Evolutionary conservation across 2,329 filamentous ascomycete genomes (phyloP).

Genomic region (Nannizziopsis arthrosporioides): DNA sequence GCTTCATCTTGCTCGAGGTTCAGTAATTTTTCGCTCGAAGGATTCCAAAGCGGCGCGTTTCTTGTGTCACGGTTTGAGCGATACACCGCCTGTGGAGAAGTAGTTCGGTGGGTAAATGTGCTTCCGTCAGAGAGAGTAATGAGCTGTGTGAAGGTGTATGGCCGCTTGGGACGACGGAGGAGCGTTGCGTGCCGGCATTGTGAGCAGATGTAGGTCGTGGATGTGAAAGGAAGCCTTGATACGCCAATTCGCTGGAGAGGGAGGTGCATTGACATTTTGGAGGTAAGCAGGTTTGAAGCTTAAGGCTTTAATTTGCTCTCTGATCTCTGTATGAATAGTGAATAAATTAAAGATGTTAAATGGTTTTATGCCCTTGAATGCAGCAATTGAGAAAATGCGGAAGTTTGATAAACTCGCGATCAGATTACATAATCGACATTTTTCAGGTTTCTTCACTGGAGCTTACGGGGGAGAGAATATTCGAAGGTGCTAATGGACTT

Average conservation of each 20-base stretch:
- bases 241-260: constrained; percentile 25
- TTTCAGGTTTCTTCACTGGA: constrained; percentile 2
- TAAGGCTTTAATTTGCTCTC: not conserved
- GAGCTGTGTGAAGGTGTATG: constrained; percentile 96
- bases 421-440: constrained; percentile 7
- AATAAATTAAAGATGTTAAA: not conserved
- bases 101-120: constrained; percentile 50
- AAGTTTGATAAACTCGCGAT: not conserved
- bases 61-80: constrained; percentile 66
- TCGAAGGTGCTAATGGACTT: not conserved
- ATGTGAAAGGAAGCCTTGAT: constrained; percentile 10
- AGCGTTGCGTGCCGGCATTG: constrained; percentile 75
- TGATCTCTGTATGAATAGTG: not conserved
- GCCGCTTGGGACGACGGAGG: constrained; percentile 73
- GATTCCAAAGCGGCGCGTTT: constrained; percentile 88
- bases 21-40: constrained; percentile 62
- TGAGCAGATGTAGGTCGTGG: constrained; percentile 34
- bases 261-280: constrained; percentile 28
- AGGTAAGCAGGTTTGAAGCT: not conserved
- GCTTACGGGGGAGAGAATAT: not conserved
- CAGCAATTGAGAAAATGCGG: constrained; percentile 29
- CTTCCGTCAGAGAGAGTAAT: constrained; percentile 84
- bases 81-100: constrained; percentile 45
- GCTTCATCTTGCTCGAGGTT: constrained; percentile 95
- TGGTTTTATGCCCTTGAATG: not conserved